Evolutionary conservation across 176 grass and related monocot species (phyloP).

Genomic region (Alopecurus myosuroides): DNA sequence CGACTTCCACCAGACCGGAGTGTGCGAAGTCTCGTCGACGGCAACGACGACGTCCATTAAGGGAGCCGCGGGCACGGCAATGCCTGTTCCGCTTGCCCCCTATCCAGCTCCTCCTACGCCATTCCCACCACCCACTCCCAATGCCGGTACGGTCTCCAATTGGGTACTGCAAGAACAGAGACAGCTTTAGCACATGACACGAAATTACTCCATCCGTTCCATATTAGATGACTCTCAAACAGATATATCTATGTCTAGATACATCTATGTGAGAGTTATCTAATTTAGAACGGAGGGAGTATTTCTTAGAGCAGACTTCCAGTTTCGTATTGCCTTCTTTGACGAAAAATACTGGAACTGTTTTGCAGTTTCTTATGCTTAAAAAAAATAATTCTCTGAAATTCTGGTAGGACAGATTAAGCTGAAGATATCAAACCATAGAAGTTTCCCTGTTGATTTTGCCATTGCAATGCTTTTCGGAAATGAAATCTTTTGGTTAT

Average conservation of each 20-base stretch:
- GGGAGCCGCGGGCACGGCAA: constrained; percentile 52
- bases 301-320: neutral
- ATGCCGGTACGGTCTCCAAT: constrained; percentile 47
- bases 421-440: neutral
- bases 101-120: constrained; percentile 66
- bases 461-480: neutral
- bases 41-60: constrained; percentile 21
- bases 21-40: neutral
- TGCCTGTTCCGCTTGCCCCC: constrained; percentile 92
- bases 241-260: no score
- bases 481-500: neutral
- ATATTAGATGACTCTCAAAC: no score
- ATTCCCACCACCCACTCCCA: constrained; percentile 59
- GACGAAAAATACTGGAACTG: neutral
- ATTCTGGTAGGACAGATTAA: neutral
- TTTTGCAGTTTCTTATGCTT: neutral
- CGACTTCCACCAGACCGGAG: neutral
- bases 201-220: no score
- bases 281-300: no score
- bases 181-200: neutral
- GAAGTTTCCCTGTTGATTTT: constrained; percentile 19
- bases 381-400: neutral
- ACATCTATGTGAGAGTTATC: no score
- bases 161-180: neutral
- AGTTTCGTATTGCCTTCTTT: neutral